Percentiles rank a stretch among this genome's conserved stretches.
phyloP scores from a whole-genome alignment of 2,329 filamentous ascomycete species.

The Elsinoe perseae region DNA sequence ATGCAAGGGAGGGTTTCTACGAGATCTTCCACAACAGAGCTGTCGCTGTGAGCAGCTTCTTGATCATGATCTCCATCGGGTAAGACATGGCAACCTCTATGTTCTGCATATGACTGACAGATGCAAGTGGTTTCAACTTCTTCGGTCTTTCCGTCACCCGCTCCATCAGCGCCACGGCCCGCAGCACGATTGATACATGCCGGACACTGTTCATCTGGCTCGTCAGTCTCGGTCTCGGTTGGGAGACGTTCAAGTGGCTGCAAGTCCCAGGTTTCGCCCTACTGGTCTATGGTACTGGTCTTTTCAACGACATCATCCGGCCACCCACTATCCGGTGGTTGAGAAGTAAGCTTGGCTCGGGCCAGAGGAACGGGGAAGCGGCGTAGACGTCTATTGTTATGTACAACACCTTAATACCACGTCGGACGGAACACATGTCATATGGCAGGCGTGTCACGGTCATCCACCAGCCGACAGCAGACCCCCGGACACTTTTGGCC shows the following conservation, averaged over 20 bases:
- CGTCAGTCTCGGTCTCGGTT: conserved; percentile 82
- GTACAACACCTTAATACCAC: too few species aligned
- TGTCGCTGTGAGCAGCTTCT: conserved; percentile 67
- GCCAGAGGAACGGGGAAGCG: background rate
- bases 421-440: too few species aligned
- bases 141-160: conserved; percentile 92
- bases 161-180: conserved; percentile 79
- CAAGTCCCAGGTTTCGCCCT: conserved; percentile 83
- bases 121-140: conserved; percentile 84
- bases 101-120: conserved; percentile 17
- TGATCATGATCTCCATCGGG: conserved; percentile 98
- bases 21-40: conserved; percentile 66
- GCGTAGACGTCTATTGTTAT: background rate
- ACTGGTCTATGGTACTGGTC: conserved; percentile 90
- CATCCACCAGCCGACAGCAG: too few species aligned
- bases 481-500: too few species aligned
- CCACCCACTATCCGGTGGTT: conserved; percentile 50
- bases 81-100: conserved; percentile 40
- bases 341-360: conserved; percentile 21
- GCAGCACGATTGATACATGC: conserved; percentile 95
- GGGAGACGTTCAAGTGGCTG: conserved; percentile 97
- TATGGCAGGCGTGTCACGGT: too few species aligned
- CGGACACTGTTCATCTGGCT: conserved; percentile 98
- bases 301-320: conserved; percentile 90
- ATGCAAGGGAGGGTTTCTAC: conserved; percentile 75